Evolutionary conservation across 257 asterid species (phyloP).

Genomic region (Fraxinus anomala): DNA sequence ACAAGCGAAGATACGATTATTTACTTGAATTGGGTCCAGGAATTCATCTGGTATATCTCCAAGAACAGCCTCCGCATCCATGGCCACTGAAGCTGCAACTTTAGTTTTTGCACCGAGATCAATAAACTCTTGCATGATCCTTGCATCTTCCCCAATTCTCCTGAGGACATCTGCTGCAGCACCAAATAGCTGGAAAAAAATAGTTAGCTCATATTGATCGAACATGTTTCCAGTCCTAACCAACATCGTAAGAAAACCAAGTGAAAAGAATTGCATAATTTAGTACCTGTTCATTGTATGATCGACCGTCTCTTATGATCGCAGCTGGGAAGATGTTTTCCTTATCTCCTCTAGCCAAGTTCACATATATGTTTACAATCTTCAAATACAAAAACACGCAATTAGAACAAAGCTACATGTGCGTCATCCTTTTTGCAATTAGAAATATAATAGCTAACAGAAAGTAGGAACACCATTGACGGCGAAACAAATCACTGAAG

Average conservation of each 20-base stretch:
- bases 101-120: slow-evolving; percentile 81
- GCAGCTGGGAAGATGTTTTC: slow-evolving; percentile 74
- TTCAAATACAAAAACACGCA: slow-evolving; percentile 30
- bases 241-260: neutral
- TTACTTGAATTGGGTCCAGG: slow-evolving; percentile 97
- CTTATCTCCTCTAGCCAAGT: slow-evolving; percentile 85
- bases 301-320: slow-evolving; percentile 87
- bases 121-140: slow-evolving; percentile 70
- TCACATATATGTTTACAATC: slow-evolving; percentile 83
- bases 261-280: neutral
- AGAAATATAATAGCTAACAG: neutral
- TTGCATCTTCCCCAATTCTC: slow-evolving; percentile 74
- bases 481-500: neutral
- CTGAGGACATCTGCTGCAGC: slow-evolving; percentile 82
- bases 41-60: slow-evolving; percentile 99
- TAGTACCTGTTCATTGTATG: slow-evolving; percentile 88
- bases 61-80: slow-evolving; percentile 92
- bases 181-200: slow-evolving; percentile 63
- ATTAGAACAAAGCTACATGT: neutral
- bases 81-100: slow-evolving; percentile 82
- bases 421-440: neutral
- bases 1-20: slow-evolving; percentile 1
- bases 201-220: neutral
- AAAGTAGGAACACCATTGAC: neutral
- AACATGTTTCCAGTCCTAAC: neutral